phyloP scores from a whole-genome alignment of 177 flowering plant species.

The Vitis hybrid region DNA sequence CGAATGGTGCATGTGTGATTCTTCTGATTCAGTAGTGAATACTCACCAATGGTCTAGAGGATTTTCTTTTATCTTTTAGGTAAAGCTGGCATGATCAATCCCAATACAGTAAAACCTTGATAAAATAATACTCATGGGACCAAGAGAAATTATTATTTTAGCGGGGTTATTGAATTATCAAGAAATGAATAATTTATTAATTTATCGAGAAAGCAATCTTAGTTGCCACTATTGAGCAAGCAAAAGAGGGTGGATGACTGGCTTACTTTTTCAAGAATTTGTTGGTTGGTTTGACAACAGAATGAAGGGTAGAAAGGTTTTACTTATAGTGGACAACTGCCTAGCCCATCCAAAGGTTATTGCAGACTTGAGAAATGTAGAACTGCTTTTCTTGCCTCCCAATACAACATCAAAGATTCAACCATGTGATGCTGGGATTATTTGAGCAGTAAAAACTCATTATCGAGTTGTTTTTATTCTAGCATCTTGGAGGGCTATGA shows the following conservation, averaged over 20 bases:
- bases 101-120: too few relatives aligned
- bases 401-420: conserved; percentile 4
- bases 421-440: conserved; percentile 5
- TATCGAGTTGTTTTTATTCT: conserved; percentile 1
- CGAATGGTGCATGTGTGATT: too few relatives aligned
- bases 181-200: too few relatives aligned
- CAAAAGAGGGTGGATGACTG: neutral
- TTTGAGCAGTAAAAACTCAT: neutral
- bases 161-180: too few relatives aligned
- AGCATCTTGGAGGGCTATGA: neutral
- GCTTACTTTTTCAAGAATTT: neutral
- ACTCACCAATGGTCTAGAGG: too few relatives aligned
- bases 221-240: conserved; percentile 4
- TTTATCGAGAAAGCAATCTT: neutral
- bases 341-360: conserved; percentile 12
- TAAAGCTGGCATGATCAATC: too few relatives aligned
- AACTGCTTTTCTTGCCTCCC: conserved; percentile 6
- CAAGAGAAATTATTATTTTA: too few relatives aligned
- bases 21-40: too few relatives aligned
- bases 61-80: too few relatives aligned
- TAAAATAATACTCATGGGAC: too few relatives aligned
- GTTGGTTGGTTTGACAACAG: conserved; percentile 9
- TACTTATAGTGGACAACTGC: conserved; percentile 2
- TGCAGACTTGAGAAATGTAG: conserved; percentile 11
- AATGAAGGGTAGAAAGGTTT: conserved; percentile 10